Percentiles rank a stretch among this genome's conserved stretches.
Conservation (phyloP, 169 alveolate genomes). For the Plasmodium knowlesi region DNA sequence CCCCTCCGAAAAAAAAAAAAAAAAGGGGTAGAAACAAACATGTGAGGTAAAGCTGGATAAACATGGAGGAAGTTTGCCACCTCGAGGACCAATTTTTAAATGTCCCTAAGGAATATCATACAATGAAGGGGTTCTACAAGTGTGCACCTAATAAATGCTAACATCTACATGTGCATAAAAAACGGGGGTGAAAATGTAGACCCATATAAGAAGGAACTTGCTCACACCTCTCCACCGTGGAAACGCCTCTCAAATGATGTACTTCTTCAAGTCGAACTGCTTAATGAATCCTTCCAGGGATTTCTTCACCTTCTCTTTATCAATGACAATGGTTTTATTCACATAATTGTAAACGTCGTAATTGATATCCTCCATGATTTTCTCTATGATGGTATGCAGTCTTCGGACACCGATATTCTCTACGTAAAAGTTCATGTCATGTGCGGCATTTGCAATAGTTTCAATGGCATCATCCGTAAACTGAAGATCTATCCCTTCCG, state of each 20-base stretch:
- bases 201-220: not conserved
- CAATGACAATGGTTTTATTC: constrained; percentile 37
- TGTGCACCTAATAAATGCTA: not conserved
- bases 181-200: not conserved
- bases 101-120: not conserved
- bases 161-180: not conserved
- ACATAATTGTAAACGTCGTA: constrained; percentile 64
- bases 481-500: constrained; percentile 86
- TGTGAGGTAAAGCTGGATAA: not conserved
- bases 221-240: not conserved
- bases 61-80: not conserved
- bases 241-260: constrained; percentile 6
- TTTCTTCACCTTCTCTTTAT: constrained; percentile 56
- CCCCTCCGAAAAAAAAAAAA: not conserved
- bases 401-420: constrained; percentile 94
- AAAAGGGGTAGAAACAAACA: not conserved
- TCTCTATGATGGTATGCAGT: constrained; percentile 90
- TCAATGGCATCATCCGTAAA: constrained; percentile 85
- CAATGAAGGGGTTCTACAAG: not conserved
- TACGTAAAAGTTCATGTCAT: constrained; percentile 85
- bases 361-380: constrained; percentile 71
- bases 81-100: not conserved
- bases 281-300: constrained; percentile 61
- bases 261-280: constrained; percentile 69
- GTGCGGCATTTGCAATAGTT: constrained; percentile 77